Conservation (phyloP, 129 eudicot species). For the Erigeron canadensis region DNA sequence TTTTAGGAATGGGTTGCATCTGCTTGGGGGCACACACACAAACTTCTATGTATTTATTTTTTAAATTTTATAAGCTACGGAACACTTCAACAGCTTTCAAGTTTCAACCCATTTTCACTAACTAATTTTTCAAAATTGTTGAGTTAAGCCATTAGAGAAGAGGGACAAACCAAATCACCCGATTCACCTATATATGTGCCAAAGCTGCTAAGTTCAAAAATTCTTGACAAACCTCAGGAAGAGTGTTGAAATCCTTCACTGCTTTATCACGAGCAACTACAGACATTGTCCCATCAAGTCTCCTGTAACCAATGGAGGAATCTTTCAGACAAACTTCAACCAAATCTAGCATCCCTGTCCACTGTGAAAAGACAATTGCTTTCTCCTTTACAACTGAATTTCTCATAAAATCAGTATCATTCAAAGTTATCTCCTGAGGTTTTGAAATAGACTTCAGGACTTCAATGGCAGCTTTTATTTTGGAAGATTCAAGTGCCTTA, state of each 20-base stretch:
- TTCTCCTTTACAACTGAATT: constrained; percentile 53
- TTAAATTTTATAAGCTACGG: neutral
- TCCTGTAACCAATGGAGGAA: constrained; percentile 65
- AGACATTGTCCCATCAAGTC: constrained; percentile 96
- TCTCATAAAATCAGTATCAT: constrained; percentile 7
- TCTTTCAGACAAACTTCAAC: constrained; percentile 74
- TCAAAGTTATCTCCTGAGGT: constrained; percentile 17
- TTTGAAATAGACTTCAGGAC: constrained; percentile 28
- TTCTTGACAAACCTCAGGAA: constrained; percentile 64
- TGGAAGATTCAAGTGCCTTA: constrained; percentile 60
- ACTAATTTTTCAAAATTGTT: neutral
- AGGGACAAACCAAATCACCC: neutral
- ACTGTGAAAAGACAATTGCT: constrained; percentile 93
- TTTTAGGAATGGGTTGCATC: neutral
- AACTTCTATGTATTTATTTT: neutral
- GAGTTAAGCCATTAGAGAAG: neutral
- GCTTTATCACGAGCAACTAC: constrained; percentile 85
- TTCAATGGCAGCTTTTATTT: constrained; percentile 64
- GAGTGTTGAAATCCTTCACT: constrained; percentile 79
- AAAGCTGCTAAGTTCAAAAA: neutral
- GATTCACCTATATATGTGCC: neutral
- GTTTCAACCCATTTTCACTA: neutral
- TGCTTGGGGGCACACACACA: neutral
- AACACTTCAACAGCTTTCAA: neutral
- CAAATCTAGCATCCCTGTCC: constrained; percentile 97